Conservation (phyloP, 1,284 basidiomycete species). For the Trichosporon ovoides region DNA sequence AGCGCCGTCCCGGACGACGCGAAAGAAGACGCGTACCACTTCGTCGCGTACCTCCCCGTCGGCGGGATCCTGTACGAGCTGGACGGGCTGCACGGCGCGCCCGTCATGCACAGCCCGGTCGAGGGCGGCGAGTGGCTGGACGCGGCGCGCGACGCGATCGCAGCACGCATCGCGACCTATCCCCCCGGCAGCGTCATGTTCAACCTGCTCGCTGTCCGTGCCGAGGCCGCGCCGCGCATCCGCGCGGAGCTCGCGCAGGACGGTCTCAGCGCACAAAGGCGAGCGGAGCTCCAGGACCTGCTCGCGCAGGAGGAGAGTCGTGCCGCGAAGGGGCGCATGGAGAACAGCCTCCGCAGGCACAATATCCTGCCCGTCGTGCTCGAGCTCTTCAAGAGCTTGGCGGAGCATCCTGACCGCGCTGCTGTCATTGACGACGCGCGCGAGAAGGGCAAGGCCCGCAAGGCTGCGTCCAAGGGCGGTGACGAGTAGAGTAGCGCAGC, state of each 20-base stretch:
- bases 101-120: slow-evolving; percentile 67
- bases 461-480: slow-evolving; percentile 30
- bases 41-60: slow-evolving; percentile 80
- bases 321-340: slow-evolving; percentile 60
- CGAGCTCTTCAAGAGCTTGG: slow-evolving; percentile 29
- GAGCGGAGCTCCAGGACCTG: slow-evolving; percentile 54
- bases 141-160: slow-evolving; percentile 73
- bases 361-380: slow-evolving; percentile 40
- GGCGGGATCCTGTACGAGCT: slow-evolving; percentile 81
- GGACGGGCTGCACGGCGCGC: slow-evolving; percentile 72
- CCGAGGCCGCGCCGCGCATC: slow-evolving; percentile 67
- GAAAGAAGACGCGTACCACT: slow-evolving; percentile 88
- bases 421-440: slow-evolving; percentile 22
- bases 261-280: slow-evolving; percentile 52
- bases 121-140: slow-evolving; percentile 68
- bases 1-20: slow-evolving; percentile 54
- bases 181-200: slow-evolving; percentile 82
- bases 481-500: slow-evolving; percentile 14
- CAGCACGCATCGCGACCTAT: slow-evolving; percentile 79
- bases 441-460: slow-evolving; percentile 36
- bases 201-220: slow-evolving; percentile 76
- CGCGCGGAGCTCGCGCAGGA: slow-evolving; percentile 57
- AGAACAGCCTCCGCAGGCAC: slow-evolving; percentile 57
- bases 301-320: slow-evolving; percentile 72
- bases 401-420: neutral